These are phyloP conservation scores for Alternaria sp. DNA, from an alignment of 2,329 filamentous ascomycete species.

Conservation along the genomic window DNA sequence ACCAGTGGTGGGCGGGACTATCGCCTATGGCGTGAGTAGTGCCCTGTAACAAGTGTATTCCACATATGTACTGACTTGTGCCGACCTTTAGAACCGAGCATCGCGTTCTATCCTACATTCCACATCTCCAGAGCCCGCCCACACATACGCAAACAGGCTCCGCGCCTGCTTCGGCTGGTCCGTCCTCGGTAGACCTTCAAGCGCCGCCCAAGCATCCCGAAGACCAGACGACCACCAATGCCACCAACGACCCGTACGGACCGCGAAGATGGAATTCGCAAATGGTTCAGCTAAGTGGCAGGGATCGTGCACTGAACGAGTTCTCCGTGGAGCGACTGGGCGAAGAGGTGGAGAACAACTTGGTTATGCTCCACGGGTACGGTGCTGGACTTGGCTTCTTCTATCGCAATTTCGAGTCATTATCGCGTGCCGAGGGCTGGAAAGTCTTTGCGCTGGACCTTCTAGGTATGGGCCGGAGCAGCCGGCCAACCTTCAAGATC, in stretches of 20 bases:
- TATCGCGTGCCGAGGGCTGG: constrained; percentile 82
- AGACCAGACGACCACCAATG: constrained; percentile 58
- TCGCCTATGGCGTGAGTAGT: constrained; percentile 68
- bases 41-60: not conserved
- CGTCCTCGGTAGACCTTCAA: constrained; percentile 52
- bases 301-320: constrained; percentile 88
- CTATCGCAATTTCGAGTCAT: constrained; percentile 95
- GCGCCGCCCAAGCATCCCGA: constrained; percentile 49
- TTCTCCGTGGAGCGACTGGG: constrained; percentile 87
- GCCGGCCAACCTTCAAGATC: constrained; percentile 83
- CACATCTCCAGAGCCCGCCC: constrained; percentile 78
- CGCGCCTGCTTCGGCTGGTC: constrained; percentile 56
- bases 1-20: constrained; percentile 79
- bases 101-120: constrained; percentile 84
- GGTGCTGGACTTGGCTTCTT: constrained; percentile 96
- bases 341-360: constrained; percentile 80
- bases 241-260: constrained; percentile 77
- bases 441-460: constrained; percentile 94
- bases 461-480: constrained; percentile 92
- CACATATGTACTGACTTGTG: not conserved
- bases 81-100: constrained; percentile 72
- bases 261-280: constrained; percentile 85
- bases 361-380: constrained; percentile 97
- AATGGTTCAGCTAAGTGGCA: constrained; percentile 84
- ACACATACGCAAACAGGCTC: constrained; percentile 72